phyloP scores from a whole-genome alignment of 2,329 filamentous ascomycete species.

The Claviceps citrina region DNA sequence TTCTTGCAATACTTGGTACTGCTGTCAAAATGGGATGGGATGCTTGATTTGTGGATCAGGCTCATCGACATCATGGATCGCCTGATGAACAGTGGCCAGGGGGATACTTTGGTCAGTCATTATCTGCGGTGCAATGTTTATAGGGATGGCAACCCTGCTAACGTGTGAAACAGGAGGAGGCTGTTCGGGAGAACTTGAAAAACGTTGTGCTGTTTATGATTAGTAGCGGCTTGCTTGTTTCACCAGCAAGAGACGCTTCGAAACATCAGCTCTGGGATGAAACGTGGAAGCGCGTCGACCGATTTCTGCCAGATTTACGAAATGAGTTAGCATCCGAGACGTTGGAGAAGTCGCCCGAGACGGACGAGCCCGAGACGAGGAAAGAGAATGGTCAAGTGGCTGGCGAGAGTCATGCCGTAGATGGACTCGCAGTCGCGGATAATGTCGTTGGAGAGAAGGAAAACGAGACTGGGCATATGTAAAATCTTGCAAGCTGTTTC shows the following conservation, averaged over 20 bases:
- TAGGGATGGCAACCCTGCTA: no score
- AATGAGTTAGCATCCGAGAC: constrained; percentile 41
- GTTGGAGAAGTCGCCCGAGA: not conserved
- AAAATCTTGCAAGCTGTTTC: no score
- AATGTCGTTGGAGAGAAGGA: not conserved
- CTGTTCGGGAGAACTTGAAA: constrained; percentile 86
- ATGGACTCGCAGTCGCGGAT: not conserved
- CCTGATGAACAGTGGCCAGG: constrained; percentile 88
- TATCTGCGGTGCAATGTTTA: no score
- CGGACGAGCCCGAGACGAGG: not conserved
- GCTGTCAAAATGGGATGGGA: constrained; percentile 70
- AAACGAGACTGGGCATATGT: not conserved
- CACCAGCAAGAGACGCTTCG: constrained; percentile 42
- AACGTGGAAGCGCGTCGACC: constrained; percentile 50
- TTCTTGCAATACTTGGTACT: constrained; percentile 86
- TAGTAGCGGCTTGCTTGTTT: constrained; percentile 68
- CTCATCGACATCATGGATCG: constrained; percentile 92
- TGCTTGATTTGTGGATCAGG: constrained; percentile 81
- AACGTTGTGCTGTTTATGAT: constrained; percentile 94
- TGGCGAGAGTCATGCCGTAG: not conserved
- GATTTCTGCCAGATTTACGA: constrained; percentile 46
- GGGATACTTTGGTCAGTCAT: constrained; percentile 60
- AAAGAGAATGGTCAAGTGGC: not conserved
- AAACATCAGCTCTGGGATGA: constrained; percentile 45
- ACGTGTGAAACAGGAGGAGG: constrained; percentile 56